Evolutionary conservation across 805 yeast species (phyloP), one percentile per base, ranked within the genome.

Genomic region (Ogataea degrootiae): DNA sequence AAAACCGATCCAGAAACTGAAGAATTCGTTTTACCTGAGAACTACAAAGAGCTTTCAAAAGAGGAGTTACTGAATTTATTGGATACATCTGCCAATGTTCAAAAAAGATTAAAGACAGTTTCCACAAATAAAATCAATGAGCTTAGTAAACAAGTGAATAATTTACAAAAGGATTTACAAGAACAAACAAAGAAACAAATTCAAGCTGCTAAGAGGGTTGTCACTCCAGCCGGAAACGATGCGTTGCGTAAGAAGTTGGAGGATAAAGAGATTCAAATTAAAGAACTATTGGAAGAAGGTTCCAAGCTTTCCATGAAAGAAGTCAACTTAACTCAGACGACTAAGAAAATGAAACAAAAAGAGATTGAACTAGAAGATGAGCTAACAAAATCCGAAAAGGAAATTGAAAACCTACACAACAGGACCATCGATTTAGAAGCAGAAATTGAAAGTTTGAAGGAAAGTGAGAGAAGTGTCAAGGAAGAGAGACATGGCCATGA

Each of bases 211-310:
- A 50, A 52, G 46, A 45, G 52, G 39, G 42, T 45, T 41, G 22
- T 49, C 9, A 38, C 51, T 11, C 40, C 48, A 17, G 21, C 22
- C 12, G 48, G 49, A 16, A 43, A 21, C 35, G 52, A 39, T 49
- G 61, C 48, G 6, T 53, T 59, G 47, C 56, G 47, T 52, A 70
- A 55, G 52, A 74, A 65, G 46, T 63, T 64, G 41, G 67, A 52
- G 57, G 78, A 65, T 56, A 83, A 70, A 69, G 87, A 90, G 44
- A 75, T 71, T 12, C 77, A 80, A 31, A 80, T 91, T 23, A 75
- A 77, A 16, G 82, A 83, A 47, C 67, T 91, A 29, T 60, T 86
- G 59, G 80, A 77, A 46, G 96, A 90, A 64, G 96, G 96, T 4
- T 83, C 85, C 52, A 79, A 76, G 22, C 66, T 89, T 36, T 80